A percentile compares a stretch with the other conserved stretches of the same genome.
These are phyloP conservation scores for Cephalotrichum gorgonifer DNA, from an alignment of 2,329 filamentous ascomycete genomes.

Conservation along the genomic window DNA sequence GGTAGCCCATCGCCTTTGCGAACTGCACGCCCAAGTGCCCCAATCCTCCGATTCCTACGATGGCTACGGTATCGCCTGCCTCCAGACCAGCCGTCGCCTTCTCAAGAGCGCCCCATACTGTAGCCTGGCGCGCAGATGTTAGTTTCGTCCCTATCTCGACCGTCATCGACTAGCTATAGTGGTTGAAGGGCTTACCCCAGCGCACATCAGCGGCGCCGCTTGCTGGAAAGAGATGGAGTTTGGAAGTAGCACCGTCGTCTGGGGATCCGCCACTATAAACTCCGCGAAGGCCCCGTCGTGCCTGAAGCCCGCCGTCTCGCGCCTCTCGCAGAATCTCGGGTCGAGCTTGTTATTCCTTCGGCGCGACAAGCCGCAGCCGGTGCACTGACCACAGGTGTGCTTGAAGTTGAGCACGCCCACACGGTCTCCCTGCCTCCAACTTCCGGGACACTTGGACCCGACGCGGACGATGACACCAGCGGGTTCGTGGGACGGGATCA, in stretches of 20 bases:
- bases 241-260: constrained; percentile 17
- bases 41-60: constrained; percentile 23
- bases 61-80: constrained; percentile 15
- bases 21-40: constrained; percentile 24
- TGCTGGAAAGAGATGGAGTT: constrained; percentile 18
- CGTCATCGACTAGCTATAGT: neutral
- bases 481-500: constrained; percentile 24
- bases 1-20: constrained; percentile 22
- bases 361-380: constrained; percentile 14
- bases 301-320: constrained; percentile 21
- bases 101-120: constrained; percentile 21
- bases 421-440: constrained; percentile 20
- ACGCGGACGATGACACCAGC: constrained; percentile 19
- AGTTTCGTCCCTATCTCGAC: neutral
- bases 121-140: constrained; percentile 12
- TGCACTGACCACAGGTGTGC: constrained; percentile 17
- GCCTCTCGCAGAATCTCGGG: constrained; percentile 19
- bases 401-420: constrained; percentile 25
- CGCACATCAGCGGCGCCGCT: constrained; percentile 25
- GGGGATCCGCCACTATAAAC: constrained; percentile 20
- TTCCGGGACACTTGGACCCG: constrained; percentile 12
- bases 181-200: constrained; percentile 15
- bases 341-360: constrained; percentile 12
- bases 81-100: constrained; percentile 15
- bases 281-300: constrained; percentile 23